phyloP scores from a whole-genome alignment of 257 asterid species.

The Nyctanthes arbortristis region DNA sequence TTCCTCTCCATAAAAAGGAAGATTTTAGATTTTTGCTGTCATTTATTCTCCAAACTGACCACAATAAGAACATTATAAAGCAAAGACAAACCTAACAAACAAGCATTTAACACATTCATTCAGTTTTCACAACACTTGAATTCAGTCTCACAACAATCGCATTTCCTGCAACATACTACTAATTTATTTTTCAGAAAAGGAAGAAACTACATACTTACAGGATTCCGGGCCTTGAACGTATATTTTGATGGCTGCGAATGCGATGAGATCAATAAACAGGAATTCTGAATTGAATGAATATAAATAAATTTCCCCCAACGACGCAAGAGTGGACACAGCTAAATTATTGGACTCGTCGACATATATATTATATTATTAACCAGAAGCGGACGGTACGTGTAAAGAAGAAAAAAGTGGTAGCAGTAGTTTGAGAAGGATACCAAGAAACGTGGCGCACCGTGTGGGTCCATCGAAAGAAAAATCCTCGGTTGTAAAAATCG shows the following conservation, averaged over 20 bases:
- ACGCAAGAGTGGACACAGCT: neutral
- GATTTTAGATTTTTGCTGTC: too few relatives aligned
- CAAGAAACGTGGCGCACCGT: neutral
- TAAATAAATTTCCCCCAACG: neutral
- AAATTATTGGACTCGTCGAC: conserved; percentile 1
- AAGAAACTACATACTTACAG: neutral
- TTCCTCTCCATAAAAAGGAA: too few relatives aligned
- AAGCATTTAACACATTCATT: too few relatives aligned
- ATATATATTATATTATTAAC: too few relatives aligned
- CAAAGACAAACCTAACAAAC: too few relatives aligned
- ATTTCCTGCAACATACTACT: neutral
- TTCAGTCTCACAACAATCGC: neutral
- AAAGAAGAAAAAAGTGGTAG: neutral
- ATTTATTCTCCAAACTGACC: too few relatives aligned
- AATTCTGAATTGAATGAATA: neutral
- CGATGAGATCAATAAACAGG: neutral
- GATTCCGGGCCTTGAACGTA: neutral
- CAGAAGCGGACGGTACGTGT: too few relatives aligned
- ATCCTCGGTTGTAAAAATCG: neutral
- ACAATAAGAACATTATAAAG: too few relatives aligned
- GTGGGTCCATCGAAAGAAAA: neutral
- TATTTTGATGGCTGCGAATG: neutral
- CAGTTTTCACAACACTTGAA: neutral
- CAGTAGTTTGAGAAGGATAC: too few relatives aligned
- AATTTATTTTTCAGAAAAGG: neutral